Conservation (phyloP, 1,139 yeast genomes). For the Citeromyces hawaiiensis region DNA sequence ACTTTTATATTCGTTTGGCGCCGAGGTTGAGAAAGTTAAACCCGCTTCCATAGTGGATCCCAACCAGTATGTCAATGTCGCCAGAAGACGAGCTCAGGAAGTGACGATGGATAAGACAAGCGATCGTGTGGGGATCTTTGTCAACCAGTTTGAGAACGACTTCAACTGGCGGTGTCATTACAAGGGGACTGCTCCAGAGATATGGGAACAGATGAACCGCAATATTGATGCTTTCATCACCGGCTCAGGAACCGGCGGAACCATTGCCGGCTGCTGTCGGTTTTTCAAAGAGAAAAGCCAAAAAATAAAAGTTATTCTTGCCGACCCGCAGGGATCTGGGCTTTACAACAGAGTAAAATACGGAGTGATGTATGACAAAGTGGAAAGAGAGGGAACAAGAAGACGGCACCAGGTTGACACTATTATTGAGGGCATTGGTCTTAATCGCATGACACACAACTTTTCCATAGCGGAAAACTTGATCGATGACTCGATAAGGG, state of each 20-base stretch:
- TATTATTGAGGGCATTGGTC: slow-evolving; percentile 84
- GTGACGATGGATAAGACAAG: slow-evolving; percentile 29
- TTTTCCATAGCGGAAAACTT: slow-evolving; percentile 55
- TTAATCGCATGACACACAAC: slow-evolving; percentile 76
- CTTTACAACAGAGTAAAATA: slow-evolving; percentile 69
- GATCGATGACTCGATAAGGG: slow-evolving; percentile 72
- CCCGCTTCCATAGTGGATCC: slow-evolving; percentile 96
- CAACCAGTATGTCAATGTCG: slow-evolving; percentile 83
- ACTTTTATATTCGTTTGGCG: slow-evolving; percentile 64
- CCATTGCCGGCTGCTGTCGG: slow-evolving; percentile 78
- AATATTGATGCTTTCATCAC: slow-evolving; percentile 65
- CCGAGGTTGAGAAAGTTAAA: slow-evolving; percentile 73
- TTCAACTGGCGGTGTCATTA: slow-evolving; percentile 83
- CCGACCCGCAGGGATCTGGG: slow-evolving; percentile 97
- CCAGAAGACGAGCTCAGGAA: slow-evolving; percentile 49
- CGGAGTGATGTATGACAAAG: slow-evolving; percentile 88
- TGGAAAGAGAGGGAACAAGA: slow-evolving; percentile 86
- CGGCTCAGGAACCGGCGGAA: slow-evolving; percentile 68
- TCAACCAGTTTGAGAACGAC: slow-evolving; percentile 92
- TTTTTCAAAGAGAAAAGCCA: slow-evolving; percentile 43
- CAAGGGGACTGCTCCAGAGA: slow-evolving; percentile 82
- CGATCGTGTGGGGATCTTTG: slow-evolving; percentile 54
- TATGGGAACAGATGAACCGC: slow-evolving; percentile 54
- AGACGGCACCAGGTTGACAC: slow-evolving; percentile 96
- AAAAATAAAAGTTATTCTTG: slow-evolving; percentile 38